Base-by-base conservation (phyloP, 2,329 filamentous ascomycete genomes). In the Aspergillus sp. region DNA sequence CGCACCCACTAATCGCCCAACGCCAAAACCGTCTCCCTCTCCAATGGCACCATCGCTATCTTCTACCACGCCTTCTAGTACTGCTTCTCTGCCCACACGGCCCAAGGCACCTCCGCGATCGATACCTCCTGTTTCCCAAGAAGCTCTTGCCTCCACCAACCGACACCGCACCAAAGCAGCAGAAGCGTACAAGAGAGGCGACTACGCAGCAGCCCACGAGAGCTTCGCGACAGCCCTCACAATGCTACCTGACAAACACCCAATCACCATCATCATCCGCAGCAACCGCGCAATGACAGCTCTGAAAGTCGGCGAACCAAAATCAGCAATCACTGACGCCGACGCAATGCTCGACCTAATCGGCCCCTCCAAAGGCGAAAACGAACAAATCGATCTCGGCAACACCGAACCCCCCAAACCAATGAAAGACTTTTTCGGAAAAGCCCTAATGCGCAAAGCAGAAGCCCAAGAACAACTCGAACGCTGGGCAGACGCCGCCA, bases 401-500 rank as follows among this genome's bases (percentile, higher is more conserved):
- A 77, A 75, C 19, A 75, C 76, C n/a, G 78, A 83, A 30, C 77
- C 84, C 48, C 73, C 74, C 17, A 93, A 94, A 56, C 85, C 91
- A 43, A 95, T 98, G 88, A 86, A 82, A 53, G 90, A 95, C 15
- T 87, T 95, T 53, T 97, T 86, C 62, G 90, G 89, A 46, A 98
- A 97, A 68, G 91, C 91, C 0, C 73, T 97, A 25, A 91, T 88
- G 71, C 85, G 93, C 46, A 97, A 97, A 73, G 93, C 93, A 1
- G 93, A 98, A 70, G 93, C 90, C 1, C 76, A 97, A 6, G 93
- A 98, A 67, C 86, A 95, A 63, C 85, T 98, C 76, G 93, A 98
- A 71, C 88, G 86, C 64, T 98, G 91, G 91, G 71, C 74, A 2
- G 91, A 97, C 44, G 93, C 93, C 1, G 83, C 82, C 0, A 72